Conservation (phyloP, 2,329 filamentous ascomycete genomes). For the Magnaporthiopsis poae region DNA sequence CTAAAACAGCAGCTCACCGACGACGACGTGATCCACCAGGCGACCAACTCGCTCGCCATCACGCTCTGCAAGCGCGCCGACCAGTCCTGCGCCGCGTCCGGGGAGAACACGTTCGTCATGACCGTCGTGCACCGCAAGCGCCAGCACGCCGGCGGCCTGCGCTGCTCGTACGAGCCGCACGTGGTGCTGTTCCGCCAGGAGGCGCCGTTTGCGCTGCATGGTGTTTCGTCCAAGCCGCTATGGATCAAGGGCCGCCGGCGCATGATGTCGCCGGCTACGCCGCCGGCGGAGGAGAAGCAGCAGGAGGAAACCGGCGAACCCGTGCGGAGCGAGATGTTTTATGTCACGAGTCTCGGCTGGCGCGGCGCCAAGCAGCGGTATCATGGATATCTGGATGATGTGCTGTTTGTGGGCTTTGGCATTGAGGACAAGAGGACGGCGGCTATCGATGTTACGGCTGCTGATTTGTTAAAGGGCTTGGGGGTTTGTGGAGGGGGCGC, state of each 20-base stretch:
- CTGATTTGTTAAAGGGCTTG: conserved; percentile 36
- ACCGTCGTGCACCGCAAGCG: conserved; percentile 46
- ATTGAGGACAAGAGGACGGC: conserved; percentile 41
- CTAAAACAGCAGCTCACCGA: conserved; percentile 9
- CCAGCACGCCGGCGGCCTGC: conserved; percentile 35
- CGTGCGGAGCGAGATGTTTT: conserved; percentile 44
- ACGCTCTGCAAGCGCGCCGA: conserved; percentile 44
- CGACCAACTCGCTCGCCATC: conserved; percentile 47
- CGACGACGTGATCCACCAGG: conserved; percentile 45
- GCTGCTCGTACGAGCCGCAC: conserved; percentile 47
- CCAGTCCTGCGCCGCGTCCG: conserved; percentile 28
- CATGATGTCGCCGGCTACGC: conserved; percentile 9
- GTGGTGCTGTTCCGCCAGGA: conserved; percentile 38
- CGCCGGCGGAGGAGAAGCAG: conserved; percentile 13
- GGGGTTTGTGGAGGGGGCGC: conserved; percentile 21
- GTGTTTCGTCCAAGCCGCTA: conserved; percentile 38
- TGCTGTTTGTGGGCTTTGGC: conserved; percentile 44
- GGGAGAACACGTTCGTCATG: conserved; percentile 44
- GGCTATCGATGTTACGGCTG: conserved; percentile 41
- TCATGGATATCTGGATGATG: conserved; percentile 47
- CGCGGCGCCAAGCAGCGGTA: conserved; percentile 36
- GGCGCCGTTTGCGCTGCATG: conserved; percentile 40
- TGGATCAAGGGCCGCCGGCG: conserved; percentile 44
- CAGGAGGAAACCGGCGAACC: not conserved
- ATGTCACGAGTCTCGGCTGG: conserved; percentile 49